A percentile compares a stretch with the other conserved stretches of the same genome.
Evolutionary conservation across 371 early-diverging fungal genomes (phyloP).

Genomic region (Mortierella sp.): DNA sequence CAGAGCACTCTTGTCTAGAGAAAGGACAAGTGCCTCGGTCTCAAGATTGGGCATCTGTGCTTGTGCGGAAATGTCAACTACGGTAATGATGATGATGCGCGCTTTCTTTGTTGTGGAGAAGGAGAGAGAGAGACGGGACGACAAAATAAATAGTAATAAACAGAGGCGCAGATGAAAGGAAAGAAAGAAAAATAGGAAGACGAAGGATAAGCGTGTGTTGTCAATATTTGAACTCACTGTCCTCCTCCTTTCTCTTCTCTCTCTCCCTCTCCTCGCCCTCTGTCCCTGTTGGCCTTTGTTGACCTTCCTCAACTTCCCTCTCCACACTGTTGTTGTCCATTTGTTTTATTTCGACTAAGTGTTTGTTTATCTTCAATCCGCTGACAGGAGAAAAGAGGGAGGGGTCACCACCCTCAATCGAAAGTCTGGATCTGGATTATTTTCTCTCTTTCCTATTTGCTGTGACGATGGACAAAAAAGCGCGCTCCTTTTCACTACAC

Average conservation of each 20-base stretch:
- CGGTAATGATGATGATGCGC: background rate
- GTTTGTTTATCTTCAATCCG: background rate
- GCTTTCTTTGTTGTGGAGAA: background rate
- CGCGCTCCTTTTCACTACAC: no score
- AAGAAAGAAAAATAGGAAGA: background rate
- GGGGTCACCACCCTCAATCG: no score
- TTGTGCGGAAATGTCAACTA: no score
- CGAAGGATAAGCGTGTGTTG: background rate
- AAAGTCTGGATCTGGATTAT: background rate
- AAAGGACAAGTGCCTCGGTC: no score
- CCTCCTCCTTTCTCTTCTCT: background rate
- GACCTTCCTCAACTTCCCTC: background rate
- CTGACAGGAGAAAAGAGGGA: no score
- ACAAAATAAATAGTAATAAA: no score
- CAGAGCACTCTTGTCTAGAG: no score
- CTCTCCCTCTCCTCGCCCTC: background rate
- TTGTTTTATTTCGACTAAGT: background rate
- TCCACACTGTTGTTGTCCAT: background rate
- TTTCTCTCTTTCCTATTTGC: background rate
- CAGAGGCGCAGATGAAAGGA: no score
- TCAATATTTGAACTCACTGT: background rate
- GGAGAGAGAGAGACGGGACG: no score
- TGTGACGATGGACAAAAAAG: no score
- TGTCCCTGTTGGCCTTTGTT: no score
- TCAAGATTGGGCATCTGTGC: no score